Evolutionary conservation across 2,329 filamentous ascomycete genomes (phyloP).

Genomic region (Colletotrichum costaricense): DNA sequence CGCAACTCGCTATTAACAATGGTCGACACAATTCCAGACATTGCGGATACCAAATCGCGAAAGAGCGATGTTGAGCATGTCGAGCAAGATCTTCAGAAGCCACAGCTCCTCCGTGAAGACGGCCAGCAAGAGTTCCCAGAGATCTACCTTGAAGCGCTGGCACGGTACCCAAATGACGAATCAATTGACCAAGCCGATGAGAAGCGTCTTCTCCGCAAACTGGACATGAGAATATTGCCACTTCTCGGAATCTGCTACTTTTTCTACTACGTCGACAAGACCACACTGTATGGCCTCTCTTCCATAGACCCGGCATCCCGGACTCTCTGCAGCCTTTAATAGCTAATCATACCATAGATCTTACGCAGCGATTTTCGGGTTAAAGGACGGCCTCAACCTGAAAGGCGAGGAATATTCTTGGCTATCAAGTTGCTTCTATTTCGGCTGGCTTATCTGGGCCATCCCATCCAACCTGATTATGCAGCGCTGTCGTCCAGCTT

Average conservation of each 20-base stretch:
- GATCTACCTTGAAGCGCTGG: slow-evolving; percentile 49
- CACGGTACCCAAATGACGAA: slow-evolving; percentile 50
- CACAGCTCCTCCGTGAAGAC: slow-evolving; percentile 14
- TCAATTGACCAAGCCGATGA: slow-evolving; percentile 48
- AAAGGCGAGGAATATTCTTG: slow-evolving; percentile 67
- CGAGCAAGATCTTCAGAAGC: slow-evolving; percentile 35
- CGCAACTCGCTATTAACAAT: neutral
- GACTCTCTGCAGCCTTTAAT: too few relatives aligned
- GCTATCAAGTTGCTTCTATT: slow-evolving; percentile 50
- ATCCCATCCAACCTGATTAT: slow-evolving; percentile 46
- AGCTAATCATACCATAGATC: slow-evolving; percentile 42
- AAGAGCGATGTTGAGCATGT: slow-evolving; percentile 36
- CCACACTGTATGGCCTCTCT: slow-evolving; percentile 17
- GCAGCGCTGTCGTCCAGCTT: slow-evolving; percentile 46
- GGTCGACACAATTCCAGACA: neutral
- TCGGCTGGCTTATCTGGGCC: slow-evolving; percentile 51
- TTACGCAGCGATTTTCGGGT: slow-evolving; percentile 74
- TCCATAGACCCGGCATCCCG: too few relatives aligned
- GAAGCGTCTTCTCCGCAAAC: slow-evolving; percentile 47
- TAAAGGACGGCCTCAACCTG: slow-evolving; percentile 67
- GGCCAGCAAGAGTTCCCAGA: slow-evolving; percentile 41
- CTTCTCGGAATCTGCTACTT: slow-evolving; percentile 53
- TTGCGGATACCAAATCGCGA: neutral
- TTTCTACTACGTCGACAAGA: slow-evolving; percentile 51
- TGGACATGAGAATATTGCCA: slow-evolving; percentile 51